A percentile compares a stretch with the other conserved stretches of the same genome.
Conservation (phyloP, 2,329 filamentous ascomycete genomes). For the Fusarium acutatum region DNA sequence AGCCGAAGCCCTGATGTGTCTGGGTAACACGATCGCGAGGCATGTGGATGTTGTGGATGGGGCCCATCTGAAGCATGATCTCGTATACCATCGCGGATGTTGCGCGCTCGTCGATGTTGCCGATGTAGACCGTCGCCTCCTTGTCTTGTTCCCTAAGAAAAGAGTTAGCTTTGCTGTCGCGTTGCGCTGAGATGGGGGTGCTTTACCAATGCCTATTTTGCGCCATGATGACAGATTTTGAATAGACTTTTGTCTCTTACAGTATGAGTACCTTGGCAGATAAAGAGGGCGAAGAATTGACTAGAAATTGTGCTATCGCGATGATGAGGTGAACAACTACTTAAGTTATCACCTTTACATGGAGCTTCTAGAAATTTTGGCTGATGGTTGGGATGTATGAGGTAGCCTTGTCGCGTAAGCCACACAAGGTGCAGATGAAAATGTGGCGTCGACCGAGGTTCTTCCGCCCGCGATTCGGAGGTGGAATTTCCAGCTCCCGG, state of each 20-base stretch:
- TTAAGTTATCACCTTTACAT: constrained; percentile 5
- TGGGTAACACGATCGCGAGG: constrained; percentile 98
- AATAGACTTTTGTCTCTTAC: constrained; percentile 3
- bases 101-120: constrained; percentile 97
- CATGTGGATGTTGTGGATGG: constrained; percentile 97
- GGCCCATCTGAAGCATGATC: constrained; percentile 96
- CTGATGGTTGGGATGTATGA: constrained; percentile 22
- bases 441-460: constrained; percentile 43
- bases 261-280: neutral
- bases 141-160: constrained; percentile 93
- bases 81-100: constrained; percentile 93
- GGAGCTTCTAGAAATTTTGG: constrained; percentile 41
- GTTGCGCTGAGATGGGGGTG: neutral
- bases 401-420: constrained; percentile 25
- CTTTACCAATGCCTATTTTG: constrained; percentile 77
- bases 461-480: constrained; percentile 36
- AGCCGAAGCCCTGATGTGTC: constrained; percentile 96
- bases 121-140: constrained; percentile 96
- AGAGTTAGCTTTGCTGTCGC: constrained; percentile 22
- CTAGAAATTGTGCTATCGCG: neutral
- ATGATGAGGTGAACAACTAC: constrained; percentile 7
- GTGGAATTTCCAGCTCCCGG: constrained; percentile 40
- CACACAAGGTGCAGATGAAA: neutral
- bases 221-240: constrained; percentile 64
- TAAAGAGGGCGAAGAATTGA: neutral